Evolutionary conservation across 1,284 basidiomycete species (phyloP).

Genomic region (Papiliotrema fonsecae): DNA sequence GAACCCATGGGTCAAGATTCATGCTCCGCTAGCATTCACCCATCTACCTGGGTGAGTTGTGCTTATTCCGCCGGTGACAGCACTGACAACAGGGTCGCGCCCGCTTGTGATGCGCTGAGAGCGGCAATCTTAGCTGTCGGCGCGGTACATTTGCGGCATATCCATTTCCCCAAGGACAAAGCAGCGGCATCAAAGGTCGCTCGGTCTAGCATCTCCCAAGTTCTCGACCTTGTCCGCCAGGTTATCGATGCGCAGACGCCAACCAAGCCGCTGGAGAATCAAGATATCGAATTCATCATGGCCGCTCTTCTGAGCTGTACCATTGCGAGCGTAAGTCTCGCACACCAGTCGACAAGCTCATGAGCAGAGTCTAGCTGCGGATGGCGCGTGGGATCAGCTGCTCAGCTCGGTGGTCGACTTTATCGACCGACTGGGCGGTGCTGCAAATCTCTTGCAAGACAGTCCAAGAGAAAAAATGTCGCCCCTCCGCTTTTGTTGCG

Average conservation of each 20-base stretch:
- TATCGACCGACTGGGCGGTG: slow-evolving; percentile 39
- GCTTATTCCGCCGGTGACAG: neutral
- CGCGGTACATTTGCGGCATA: slow-evolving; percentile 38
- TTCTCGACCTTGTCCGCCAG: slow-evolving; percentile 26
- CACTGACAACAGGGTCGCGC: slow-evolving; percentile 13
- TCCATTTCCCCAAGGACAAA: slow-evolving; percentile 28
- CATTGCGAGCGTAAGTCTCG: slow-evolving; percentile 37
- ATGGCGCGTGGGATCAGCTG: slow-evolving; percentile 43
- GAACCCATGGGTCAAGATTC: slow-evolving; percentile 42
- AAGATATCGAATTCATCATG: slow-evolving; percentile 38
- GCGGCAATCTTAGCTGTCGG: slow-evolving; percentile 39
- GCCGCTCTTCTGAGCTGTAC: slow-evolving; percentile 40
- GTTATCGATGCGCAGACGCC: slow-evolving; percentile 15
- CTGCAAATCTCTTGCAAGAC: slow-evolving; percentile 32
- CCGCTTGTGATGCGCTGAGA: slow-evolving; percentile 38
- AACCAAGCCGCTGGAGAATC: slow-evolving; percentile 16
- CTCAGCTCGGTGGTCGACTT: slow-evolving; percentile 35
- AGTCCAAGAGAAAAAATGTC: slow-evolving; percentile 33
- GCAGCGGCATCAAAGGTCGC: slow-evolving; percentile 32
- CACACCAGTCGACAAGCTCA: slow-evolving; percentile 1
- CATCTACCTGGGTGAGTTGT: slow-evolving; percentile 31
- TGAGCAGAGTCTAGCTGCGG: slow-evolving; percentile 34
- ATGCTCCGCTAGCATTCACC: slow-evolving; percentile 39
- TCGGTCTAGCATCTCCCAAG: slow-evolving; percentile 23
- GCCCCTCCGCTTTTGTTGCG: slow-evolving; percentile 37